These are phyloP conservation scores for Carex cristatella DNA, from an alignment of 176 grass and related monocot genomes.

Conservation along the genomic window DNA sequence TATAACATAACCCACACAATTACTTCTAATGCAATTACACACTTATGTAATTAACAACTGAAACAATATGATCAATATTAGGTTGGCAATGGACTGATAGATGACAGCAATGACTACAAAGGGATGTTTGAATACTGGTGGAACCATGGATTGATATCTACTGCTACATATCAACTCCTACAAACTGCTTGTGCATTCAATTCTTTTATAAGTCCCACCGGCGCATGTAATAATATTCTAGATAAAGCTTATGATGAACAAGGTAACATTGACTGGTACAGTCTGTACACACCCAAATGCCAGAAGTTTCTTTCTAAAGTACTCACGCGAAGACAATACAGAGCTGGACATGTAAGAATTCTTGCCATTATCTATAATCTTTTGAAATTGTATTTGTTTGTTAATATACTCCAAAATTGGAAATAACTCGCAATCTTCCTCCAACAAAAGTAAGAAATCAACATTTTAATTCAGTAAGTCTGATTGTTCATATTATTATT, in stretches of 20 bases:
- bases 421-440: too few species aligned
- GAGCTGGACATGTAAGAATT: slow-evolving; percentile 33
- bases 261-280: slow-evolving; percentile 78
- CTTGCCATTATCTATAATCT: not conserved
- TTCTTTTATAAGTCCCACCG: too few species aligned
- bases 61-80: slow-evolving; percentile 9
- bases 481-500: too few species aligned
- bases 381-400: not conserved
- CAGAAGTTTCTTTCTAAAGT: not conserved
- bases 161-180: slow-evolving; percentile 59
- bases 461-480: too few species aligned
- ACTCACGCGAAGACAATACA: not conserved
- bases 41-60: not conserved
- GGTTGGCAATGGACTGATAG: slow-evolving; percentile 77
- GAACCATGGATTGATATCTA: slow-evolving; percentile 86
- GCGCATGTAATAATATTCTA: slow-evolving; percentile 9
- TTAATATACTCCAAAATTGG: not conserved
- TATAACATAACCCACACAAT: not conserved
- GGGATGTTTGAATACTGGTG: slow-evolving; percentile 92
- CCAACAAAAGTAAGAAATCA: too few species aligned
- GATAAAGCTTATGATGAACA: slow-evolving; percentile 37
- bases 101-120: slow-evolving; percentile 73
- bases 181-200: slow-evolving; percentile 18
- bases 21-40: not conserved
- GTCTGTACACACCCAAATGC: slow-evolving; percentile 55